These are phyloP conservation scores for Linum trigynum DNA, from an alignment of 345 rosid species.

Conservation along the genomic window DNA sequence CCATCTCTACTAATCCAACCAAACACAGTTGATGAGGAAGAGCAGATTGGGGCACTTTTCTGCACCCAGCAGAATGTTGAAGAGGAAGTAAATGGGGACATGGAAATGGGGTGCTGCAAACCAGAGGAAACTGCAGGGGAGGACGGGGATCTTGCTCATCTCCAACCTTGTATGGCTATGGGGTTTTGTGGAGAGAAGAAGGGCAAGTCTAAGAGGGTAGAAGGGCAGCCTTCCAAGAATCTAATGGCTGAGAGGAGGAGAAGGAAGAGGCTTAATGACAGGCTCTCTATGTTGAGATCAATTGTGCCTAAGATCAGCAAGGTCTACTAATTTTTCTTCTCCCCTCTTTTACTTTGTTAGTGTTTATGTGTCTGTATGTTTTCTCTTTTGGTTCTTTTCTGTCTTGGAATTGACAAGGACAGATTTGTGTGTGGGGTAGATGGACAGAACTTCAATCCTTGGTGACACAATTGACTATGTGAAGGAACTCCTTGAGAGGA, in stretches of 20 bases:
- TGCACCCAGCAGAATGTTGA: slow-evolving; percentile 18
- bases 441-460: slow-evolving; percentile 66
- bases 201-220: slow-evolving; percentile 42
- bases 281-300: slow-evolving; percentile 86
- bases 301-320: slow-evolving; percentile 93
- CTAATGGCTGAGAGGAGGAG: slow-evolving; percentile 83
- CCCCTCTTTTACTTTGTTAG: slow-evolving; percentile 6
- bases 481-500: slow-evolving; percentile 40
- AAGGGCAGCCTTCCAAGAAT: slow-evolving; percentile 92
- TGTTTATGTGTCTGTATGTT: too few species aligned
- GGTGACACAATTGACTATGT: slow-evolving; percentile 69
- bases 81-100: slow-evolving; percentile 19
- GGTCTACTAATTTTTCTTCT: slow-evolving; percentile 28
- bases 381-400: too few species aligned
- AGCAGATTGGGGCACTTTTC: slow-evolving; percentile 18
- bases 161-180: slow-evolving; percentile 21
- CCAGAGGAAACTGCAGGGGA: slow-evolving; percentile 27
- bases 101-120: slow-evolving; percentile 14
- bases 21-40: slow-evolving; percentile 37
- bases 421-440: slow-evolving; percentile 20
- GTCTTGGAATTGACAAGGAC: neutral
- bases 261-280: slow-evolving; percentile 71
- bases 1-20: slow-evolving; percentile 33
- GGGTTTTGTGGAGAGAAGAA: slow-evolving; percentile 32
- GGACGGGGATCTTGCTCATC: slow-evolving; percentile 3